A percentile compares a stretch with the other conserved stretches of the same genome.
phyloP scores from a whole-genome alignment of 2,329 filamentous ascomycete species.

The Alternaria dauci region DNA sequence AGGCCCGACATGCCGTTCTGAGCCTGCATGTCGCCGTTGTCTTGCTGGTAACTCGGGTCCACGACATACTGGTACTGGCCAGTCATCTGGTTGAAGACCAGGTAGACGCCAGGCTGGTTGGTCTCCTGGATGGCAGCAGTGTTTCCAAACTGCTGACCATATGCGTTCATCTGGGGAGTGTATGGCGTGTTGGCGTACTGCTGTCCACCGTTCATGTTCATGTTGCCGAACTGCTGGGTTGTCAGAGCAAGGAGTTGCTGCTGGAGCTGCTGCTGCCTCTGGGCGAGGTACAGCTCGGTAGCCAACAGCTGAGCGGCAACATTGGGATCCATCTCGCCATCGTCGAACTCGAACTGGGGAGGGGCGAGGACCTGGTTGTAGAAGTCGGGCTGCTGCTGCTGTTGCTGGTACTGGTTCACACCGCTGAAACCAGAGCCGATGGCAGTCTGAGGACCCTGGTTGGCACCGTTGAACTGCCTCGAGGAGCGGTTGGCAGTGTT shows the following conservation, averaged over 20 bases:
- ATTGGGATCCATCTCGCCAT: slow-evolving; percentile 81
- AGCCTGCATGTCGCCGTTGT: slow-evolving; percentile 32
- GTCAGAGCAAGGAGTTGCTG: slow-evolving; percentile 89
- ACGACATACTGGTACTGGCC: slow-evolving; percentile 84
- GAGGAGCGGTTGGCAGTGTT: slow-evolving; percentile 60
- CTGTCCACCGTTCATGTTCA: slow-evolving; percentile 69
- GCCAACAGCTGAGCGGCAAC: slow-evolving; percentile 88
- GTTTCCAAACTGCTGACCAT: slow-evolving; percentile 72
- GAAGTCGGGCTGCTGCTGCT: slow-evolving; percentile 56
- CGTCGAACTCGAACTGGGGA: slow-evolving; percentile 75
- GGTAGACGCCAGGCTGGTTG: slow-evolving; percentile 77
- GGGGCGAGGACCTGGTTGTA: slow-evolving; percentile 91
- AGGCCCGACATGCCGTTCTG: slow-evolving; percentile 43
- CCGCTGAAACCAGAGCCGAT: slow-evolving; percentile 62
- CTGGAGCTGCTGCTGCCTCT: slow-evolving; percentile 94
- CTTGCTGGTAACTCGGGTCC: slow-evolving; percentile 68
- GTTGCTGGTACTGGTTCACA: slow-evolving; percentile 54
- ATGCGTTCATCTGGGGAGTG: slow-evolving; percentile 65
- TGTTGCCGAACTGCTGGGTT: slow-evolving; percentile 57
- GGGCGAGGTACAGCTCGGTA: slow-evolving; percentile 89
- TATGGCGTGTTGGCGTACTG: slow-evolving; percentile 62
- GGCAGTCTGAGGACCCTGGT: slow-evolving; percentile 65
- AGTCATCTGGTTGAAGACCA: slow-evolving; percentile 85
- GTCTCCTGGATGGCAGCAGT: slow-evolving; percentile 71
- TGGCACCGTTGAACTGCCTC: slow-evolving; percentile 49